These are phyloP conservation scores for Talaromyces pinophilus DNA, from an alignment of 2,329 filamentous ascomycete genomes.

Conservation along the genomic window DNA sequence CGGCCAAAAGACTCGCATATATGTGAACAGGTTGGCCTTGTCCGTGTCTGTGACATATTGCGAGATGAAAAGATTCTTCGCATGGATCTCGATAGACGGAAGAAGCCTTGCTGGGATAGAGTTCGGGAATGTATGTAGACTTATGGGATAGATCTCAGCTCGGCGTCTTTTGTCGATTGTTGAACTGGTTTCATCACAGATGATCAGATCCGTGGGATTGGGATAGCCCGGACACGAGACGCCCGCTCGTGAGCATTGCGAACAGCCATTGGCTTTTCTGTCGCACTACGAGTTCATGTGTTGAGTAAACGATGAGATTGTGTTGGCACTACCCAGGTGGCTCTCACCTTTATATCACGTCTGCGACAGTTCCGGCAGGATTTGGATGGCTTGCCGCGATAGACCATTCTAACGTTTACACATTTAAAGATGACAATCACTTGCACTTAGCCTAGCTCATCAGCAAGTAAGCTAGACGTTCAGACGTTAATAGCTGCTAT, in stretches of 20 bases:
- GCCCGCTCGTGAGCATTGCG: slow-evolving; percentile 15
- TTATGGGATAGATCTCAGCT: background rate
- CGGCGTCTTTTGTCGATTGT: slow-evolving; percentile 13
- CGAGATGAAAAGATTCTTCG: slow-evolving; percentile 17
- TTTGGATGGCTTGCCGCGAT: slow-evolving; percentile 19
- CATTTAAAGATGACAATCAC: background rate
- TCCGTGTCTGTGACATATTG: slow-evolving; percentile 18
- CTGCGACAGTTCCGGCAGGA: slow-evolving; percentile 19
- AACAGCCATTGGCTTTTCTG: slow-evolving; percentile 14
- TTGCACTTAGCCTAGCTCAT: background rate
- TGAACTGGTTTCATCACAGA: slow-evolving; percentile 18
- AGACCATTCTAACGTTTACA: slow-evolving; percentile 8
- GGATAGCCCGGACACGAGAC: slow-evolving; percentile 17
- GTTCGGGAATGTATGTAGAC: background rate
- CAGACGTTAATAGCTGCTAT: background rate
- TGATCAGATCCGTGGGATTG: slow-evolving; percentile 14
- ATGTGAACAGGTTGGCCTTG: slow-evolving; percentile 16
- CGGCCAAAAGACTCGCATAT: slow-evolving; percentile 21
- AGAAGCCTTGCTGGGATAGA: slow-evolving; percentile 13
- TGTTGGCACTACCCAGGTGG: background rate
- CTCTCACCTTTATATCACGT: slow-evolving; percentile 19
- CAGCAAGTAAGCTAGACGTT: background rate
- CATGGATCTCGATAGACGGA: slow-evolving; percentile 14
- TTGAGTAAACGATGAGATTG: background rate
- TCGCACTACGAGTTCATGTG: slow-evolving; percentile 4